phyloP scores from a whole-genome alignment of 2,329 filamentous ascomycete species.

The Corynespora cassiicola region DNA sequence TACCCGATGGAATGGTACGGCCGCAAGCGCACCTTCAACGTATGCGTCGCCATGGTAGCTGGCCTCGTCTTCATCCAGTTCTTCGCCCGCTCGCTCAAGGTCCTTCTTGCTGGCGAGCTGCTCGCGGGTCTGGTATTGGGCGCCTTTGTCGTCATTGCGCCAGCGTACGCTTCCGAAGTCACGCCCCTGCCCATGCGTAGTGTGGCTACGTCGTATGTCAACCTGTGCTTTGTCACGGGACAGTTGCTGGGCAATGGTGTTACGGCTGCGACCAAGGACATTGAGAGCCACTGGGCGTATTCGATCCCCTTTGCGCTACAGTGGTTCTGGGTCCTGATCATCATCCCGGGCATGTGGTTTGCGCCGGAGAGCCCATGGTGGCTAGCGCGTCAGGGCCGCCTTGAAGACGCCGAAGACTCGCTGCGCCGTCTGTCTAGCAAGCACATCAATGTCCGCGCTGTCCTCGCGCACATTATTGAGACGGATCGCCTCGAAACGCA shows the following conservation, averaged over 20 bases:
- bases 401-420: slow-evolving; percentile 69
- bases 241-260: slow-evolving; percentile 60
- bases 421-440: slow-evolving; percentile 68
- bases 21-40: slow-evolving; percentile 29
- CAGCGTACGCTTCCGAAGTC: slow-evolving; percentile 73
- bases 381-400: slow-evolving; percentile 69
- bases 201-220: slow-evolving; percentile 65
- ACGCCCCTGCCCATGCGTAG: slow-evolving; percentile 65
- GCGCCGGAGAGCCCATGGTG: slow-evolving; percentile 77
- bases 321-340: slow-evolving; percentile 75
- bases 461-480: slow-evolving; percentile 85
- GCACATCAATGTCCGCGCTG: slow-evolving; percentile 53
- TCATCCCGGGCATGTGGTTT: slow-evolving; percentile 69
- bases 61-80: slow-evolving; percentile 68
- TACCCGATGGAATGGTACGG: slow-evolving; percentile 49
- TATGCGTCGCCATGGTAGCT: slow-evolving; percentile 21
- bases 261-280: slow-evolving; percentile 40
- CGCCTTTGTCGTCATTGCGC: slow-evolving; percentile 62
- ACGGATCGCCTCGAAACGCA: slow-evolving; percentile 75
- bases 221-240: slow-evolving; percentile 68
- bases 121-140: slow-evolving; percentile 66
- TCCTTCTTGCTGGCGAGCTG: slow-evolving; percentile 66
- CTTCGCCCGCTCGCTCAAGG: slow-evolving; percentile 63
- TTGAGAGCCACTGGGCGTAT: slow-evolving; percentile 66
- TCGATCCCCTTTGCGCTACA: slow-evolving; percentile 70